phyloP scores from a whole-genome alignment of 768 basidiomycete genomes.

The Gyrodon lividus region DNA sequence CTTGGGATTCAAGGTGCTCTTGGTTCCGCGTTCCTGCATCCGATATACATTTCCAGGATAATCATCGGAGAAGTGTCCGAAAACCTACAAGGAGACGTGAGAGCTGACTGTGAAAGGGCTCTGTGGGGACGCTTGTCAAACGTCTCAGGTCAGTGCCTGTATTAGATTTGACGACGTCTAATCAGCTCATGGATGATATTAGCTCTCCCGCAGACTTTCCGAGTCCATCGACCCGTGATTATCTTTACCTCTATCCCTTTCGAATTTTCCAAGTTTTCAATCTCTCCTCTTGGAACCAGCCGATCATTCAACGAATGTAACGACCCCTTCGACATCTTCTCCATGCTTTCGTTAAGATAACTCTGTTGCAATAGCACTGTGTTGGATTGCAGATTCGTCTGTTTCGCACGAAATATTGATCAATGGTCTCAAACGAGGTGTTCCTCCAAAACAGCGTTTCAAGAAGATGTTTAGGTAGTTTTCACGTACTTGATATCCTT shows the following conservation, averaged over 20 bases:
- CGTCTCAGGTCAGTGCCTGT: slow-evolving; percentile 36
- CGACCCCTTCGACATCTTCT: slow-evolving; percentile 8
- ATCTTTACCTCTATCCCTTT: slow-evolving; percentile 62
- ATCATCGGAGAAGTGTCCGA: slow-evolving; percentile 70
- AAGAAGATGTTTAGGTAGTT: slow-evolving; percentile 61
- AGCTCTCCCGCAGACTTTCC: slow-evolving; percentile 52
- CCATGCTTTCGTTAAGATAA: background rate
- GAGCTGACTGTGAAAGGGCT: slow-evolving; percentile 66
- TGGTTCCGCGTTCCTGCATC: slow-evolving; percentile 49
- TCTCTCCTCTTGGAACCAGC: slow-evolving; percentile 27
- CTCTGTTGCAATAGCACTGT: slow-evolving; percentile 50
- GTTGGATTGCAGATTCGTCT: slow-evolving; percentile 58
- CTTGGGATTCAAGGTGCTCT: slow-evolving; percentile 87
- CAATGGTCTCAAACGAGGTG: slow-evolving; percentile 78
- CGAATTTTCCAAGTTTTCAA: slow-evolving; percentile 48
- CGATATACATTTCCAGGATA: slow-evolving; percentile 64
- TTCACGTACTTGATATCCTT: slow-evolving; percentile 1
- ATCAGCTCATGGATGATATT: background rate
- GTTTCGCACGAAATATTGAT: slow-evolving; percentile 62
- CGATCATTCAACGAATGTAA: slow-evolving; percentile 72
- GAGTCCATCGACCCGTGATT: slow-evolving; percentile 49
- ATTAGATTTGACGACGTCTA: background rate
- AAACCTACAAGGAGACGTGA: slow-evolving; percentile 39
- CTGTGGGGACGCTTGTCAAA: slow-evolving; percentile 55
- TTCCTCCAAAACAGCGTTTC: slow-evolving; percentile 67